Base-by-base conservation (phyloP, 169 alveolate genomes). In the Plasmodium yoelii region DNA sequence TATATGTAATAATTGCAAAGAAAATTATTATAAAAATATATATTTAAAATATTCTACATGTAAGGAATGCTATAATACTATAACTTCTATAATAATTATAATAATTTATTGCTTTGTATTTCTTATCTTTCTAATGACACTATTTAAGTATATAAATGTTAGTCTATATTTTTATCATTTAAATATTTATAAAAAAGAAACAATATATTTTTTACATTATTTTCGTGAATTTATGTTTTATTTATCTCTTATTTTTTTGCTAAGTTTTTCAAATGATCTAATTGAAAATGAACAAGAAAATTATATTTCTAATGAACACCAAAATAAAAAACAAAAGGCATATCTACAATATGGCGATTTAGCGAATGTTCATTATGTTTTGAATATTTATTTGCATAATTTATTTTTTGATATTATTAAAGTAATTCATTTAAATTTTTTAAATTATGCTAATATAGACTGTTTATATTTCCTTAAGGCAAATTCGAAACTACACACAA, bases 301-400 rank as follows among this genome's bases (percentile, higher is more conserved):
- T 47, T 86, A 57, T 34, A 69, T 51, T 28, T 44, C 49, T 10
- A n/a, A 69, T 22, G 59, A 61, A 24, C 28, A 34, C 24, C 51
- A 22, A 24, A 49, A 44, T 15, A 19, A 18, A 61, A 47, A 67
- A 42, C 65, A 5, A 51, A 9, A 12, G 0, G 10, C n/a, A 2
- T 42, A 67, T 1, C 61, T 68, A 34, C 68, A 86, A 28, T 69
- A 44, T 34, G 91, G 87, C 4, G 34, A 70, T 59, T 26, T 72
- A 70, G 42, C 4, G 42, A 70, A 22, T 22, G 18, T n/a, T 4
- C 67, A 86, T 53, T 86, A 86, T 70, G 19, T 49, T 86, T 10
- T 86, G 67, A 86, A 86, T 34, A 86, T 86, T 24, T 86, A 86
- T 70, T 1, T 86, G 69, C 91, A 86, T 56, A 86, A 86, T 19